Conservation (phyloP, 352 stramenopile genomes). For the Phytophthora sansomeana region DNA sequence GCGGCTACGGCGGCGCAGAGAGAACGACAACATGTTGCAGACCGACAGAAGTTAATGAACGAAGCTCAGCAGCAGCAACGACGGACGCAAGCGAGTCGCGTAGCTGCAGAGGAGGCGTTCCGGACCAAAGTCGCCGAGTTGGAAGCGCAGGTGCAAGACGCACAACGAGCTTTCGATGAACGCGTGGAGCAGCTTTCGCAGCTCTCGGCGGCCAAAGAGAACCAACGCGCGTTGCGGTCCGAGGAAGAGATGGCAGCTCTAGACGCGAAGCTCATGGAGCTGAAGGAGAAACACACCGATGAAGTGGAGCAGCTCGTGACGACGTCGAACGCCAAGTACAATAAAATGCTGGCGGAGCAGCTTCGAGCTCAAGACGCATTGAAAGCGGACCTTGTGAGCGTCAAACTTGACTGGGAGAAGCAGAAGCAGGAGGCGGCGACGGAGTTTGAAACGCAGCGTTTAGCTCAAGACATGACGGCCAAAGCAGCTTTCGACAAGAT, state of each 20-base stretch:
- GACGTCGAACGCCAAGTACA: constrained; percentile 75
- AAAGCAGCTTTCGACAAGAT: constrained; percentile 50
- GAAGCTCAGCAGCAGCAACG: constrained; percentile 37
- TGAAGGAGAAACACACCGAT: constrained; percentile 51
- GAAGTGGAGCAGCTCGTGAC: constrained; percentile 77
- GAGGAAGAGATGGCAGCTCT: constrained; percentile 20
- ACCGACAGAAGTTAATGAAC: constrained; percentile 24
- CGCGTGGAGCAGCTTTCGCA: constrained; percentile 50
- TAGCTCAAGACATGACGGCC: constrained; percentile 15
- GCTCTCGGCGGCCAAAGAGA: constrained; percentile 16
- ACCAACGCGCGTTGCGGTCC: constrained; percentile 36
- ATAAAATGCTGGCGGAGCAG: constrained; percentile 78
- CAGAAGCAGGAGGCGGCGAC: constrained; percentile 23
- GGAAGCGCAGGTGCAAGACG: constrained; percentile 47
- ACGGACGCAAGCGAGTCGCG: constrained; percentile 39
- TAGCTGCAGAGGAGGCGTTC: constrained; percentile 44
- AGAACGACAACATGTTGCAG: constrained; percentile 36
- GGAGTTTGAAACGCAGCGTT: constrained; percentile 30
- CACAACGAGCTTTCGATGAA: constrained; percentile 51
- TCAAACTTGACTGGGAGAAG: constrained; percentile 32
- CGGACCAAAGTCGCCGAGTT: constrained; percentile 51
- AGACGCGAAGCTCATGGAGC: constrained; percentile 35
- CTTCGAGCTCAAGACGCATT: constrained; percentile 68
- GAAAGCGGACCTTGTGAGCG: constrained; percentile 35
- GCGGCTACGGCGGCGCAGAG: constrained; percentile 35